Evolutionary conservation across 2,329 filamentous ascomycete species (phyloP).

Genomic region (Diaporthe citri): DNA sequence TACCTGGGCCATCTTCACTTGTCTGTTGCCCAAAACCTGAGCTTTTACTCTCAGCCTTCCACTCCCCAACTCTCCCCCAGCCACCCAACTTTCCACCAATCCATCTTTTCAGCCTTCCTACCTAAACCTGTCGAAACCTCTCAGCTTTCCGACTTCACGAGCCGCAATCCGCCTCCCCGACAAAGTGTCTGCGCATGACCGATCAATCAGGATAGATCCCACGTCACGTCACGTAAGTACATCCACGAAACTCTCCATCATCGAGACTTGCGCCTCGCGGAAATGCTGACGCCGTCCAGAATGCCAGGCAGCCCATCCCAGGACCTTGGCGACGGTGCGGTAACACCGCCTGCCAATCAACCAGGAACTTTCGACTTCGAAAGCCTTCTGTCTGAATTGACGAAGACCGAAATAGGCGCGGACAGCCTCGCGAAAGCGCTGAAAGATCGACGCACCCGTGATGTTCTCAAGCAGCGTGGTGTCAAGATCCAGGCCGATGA

Average conservation of each 20-base stretch:
- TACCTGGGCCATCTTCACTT: not conserved
- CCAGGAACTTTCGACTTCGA: not conserved
- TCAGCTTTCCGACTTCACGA: not conserved
- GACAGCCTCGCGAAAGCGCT: not conserved
- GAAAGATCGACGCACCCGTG: not conserved
- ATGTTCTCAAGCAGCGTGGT: not conserved
- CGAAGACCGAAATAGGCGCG: not conserved
- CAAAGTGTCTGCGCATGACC: not conserved
- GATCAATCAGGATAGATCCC: rapidly evolving
- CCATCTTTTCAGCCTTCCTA: not conserved
- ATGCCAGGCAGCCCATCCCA: not conserved
- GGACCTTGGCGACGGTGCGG: not conserved
- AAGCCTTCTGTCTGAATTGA: not conserved
- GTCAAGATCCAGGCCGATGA: not conserved
- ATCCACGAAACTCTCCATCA: not conserved
- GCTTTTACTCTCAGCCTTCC: too few species aligned
- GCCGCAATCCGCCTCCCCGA: not conserved
- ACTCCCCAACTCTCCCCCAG: too few species aligned
- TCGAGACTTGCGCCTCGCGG: too few species aligned
- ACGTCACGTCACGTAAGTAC: not conserved
- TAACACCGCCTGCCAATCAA: not conserved
- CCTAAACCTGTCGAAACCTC: not conserved
- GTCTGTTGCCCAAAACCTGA: not conserved
- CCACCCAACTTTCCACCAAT: not conserved
- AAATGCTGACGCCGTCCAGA: not conserved